Evolutionary conservation across 805 yeast genomes (phyloP).

Genomic region (Yarrowia sp.): DNA sequence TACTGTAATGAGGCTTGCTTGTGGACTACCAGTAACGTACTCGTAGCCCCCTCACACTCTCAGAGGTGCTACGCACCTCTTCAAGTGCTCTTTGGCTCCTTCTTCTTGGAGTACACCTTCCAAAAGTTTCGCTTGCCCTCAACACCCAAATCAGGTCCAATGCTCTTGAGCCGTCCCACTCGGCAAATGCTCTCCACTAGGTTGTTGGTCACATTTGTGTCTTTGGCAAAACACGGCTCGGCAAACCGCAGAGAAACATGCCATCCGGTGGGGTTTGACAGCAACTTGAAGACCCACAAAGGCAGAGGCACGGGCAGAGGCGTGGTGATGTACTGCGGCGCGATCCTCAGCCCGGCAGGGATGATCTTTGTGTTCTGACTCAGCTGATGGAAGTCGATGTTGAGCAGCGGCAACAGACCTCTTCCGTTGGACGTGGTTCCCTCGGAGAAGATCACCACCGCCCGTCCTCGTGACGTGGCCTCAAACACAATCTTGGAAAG

Average conservation of each 20-base stretch:
- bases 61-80: no score
- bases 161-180: constrained; percentile 49
- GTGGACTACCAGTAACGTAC: no score
- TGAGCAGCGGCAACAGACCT: constrained; percentile 60
- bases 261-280: constrained; percentile 33
- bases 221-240: constrained; percentile 33
- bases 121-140: constrained; percentile 47
- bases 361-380: constrained; percentile 31
- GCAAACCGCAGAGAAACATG: constrained; percentile 36
- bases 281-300: constrained; percentile 36
- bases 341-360: constrained; percentile 37
- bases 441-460: constrained; percentile 63
- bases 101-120: constrained; percentile 29
- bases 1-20: no score
- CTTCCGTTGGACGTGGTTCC: constrained; percentile 86
- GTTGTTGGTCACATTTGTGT: constrained; percentile 28
- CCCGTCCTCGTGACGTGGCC: constrained; percentile 27
- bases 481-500: constrained; percentile 10
- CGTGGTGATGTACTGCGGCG: constrained; percentile 38
- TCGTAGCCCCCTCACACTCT: no score
- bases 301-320: constrained; percentile 39
- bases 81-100: not conserved
- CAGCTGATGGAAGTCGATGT: constrained; percentile 32
- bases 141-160: constrained; percentile 47
- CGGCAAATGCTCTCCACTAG: constrained; percentile 36